Conservation (phyloP, 2,329 filamentous ascomycete species). For the Metarhizium album region DNA sequence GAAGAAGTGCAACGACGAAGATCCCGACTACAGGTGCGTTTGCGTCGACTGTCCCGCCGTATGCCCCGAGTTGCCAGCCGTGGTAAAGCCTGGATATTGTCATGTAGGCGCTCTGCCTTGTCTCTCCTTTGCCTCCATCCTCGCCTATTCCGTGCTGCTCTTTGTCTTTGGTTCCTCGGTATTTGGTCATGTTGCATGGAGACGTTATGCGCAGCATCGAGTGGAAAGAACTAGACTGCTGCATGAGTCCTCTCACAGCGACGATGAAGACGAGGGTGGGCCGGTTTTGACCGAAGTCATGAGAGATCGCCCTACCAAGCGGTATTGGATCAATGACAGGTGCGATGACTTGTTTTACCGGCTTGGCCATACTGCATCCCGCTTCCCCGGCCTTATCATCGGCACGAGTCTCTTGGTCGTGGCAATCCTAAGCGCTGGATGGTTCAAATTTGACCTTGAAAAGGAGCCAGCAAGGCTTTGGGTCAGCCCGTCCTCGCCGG, state of each 20-base stretch:
- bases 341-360: conserved; percentile 72
- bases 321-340: conserved; percentile 75
- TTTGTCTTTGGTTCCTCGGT: conserved; percentile 54
- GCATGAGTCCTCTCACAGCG: conserved; percentile 72
- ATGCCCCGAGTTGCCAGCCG: conserved; percentile 69
- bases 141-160: conserved; percentile 71
- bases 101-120: conserved; percentile 83
- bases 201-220: conserved; percentile 60
- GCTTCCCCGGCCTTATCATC: conserved; percentile 80
- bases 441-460: conserved; percentile 83
- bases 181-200: conserved; percentile 66
- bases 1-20: conserved; percentile 82
- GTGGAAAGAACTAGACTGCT: conserved; percentile 77
- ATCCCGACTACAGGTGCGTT: conserved; percentile 77
- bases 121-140: conserved; percentile 82
- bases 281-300: conserved; percentile 61
- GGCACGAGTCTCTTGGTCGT: conserved; percentile 63
- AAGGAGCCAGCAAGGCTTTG: conserved; percentile 83
- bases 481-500: conserved; percentile 89
- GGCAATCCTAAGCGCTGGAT: conserved; percentile 70
- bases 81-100: conserved; percentile 62
- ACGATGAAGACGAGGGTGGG: conserved; percentile 90
- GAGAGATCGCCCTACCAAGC: conserved; percentile 65
- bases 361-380: conserved; percentile 69
- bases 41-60: conserved; percentile 86